phyloP scores from a whole-genome alignment of 768 basidiomycete species.

The Agrocybe chaxingu region DNA sequence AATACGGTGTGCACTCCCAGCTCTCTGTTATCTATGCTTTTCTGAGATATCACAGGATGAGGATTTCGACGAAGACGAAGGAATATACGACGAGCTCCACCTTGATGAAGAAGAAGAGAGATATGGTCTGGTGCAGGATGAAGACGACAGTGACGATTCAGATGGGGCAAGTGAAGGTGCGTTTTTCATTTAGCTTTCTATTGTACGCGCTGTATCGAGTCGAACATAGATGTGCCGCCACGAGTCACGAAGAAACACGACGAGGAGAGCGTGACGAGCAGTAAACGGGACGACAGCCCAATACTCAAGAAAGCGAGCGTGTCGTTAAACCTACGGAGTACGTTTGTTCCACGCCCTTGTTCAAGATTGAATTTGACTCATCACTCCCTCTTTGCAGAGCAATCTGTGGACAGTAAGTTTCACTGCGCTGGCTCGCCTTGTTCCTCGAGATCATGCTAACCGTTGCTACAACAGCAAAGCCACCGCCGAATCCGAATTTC shows the following conservation, averaged over 20 bases:
- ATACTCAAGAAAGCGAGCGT: slow-evolving; percentile 73
- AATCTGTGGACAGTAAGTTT: slow-evolving; percentile 64
- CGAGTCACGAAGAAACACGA: slow-evolving; percentile 77
- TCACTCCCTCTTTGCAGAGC: slow-evolving; percentile 40
- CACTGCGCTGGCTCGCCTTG: background rate
- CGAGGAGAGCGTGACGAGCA: slow-evolving; percentile 71
- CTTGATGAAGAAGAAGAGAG: slow-evolving; percentile 97
- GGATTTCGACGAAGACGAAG: slow-evolving; percentile 95
- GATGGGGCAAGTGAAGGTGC: slow-evolving; percentile 72
- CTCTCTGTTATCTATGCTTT: background rate
- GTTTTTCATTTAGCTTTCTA: background rate
- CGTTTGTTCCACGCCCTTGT: slow-evolving; percentile 24
- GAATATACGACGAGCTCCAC: slow-evolving; percentile 96
- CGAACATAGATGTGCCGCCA: slow-evolving; percentile 51
- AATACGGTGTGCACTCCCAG: slow-evolving; percentile 68
- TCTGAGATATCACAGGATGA: slow-evolving; percentile 64
- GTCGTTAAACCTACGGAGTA: slow-evolving; percentile 68
- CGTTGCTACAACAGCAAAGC: slow-evolving; percentile 47
- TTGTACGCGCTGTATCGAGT: background rate
- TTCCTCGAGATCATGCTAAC: slow-evolving; percentile 5
- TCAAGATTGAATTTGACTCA: slow-evolving; percentile 12
- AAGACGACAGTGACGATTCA: slow-evolving; percentile 77
- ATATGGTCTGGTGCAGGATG: slow-evolving; percentile 76
- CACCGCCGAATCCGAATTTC: slow-evolving; percentile 79
- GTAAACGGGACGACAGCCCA: slow-evolving; percentile 77